Conservation (phyloP, 305 asterid species). For the Solanum aculeatissimum region DNA sequence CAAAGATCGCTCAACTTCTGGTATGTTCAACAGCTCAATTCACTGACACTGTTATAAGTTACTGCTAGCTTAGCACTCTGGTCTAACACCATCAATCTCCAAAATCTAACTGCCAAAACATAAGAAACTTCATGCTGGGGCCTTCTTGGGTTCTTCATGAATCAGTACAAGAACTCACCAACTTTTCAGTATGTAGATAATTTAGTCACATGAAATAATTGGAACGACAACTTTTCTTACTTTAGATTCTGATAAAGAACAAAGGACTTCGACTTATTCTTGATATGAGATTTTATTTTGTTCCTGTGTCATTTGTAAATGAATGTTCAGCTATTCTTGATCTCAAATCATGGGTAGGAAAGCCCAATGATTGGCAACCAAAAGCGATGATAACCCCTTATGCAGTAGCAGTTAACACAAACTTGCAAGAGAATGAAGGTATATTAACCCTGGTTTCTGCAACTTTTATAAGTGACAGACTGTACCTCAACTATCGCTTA, state of each 20-base stretch:
- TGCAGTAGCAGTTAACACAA: conserved; percentile 83
- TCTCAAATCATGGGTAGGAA: conserved; percentile 84
- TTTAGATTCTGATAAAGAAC: not conserved
- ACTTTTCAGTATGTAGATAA: not conserved
- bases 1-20: conserved; percentile 52
- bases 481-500: not conserved
- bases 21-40: conserved; percentile 23
- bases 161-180: not conserved
- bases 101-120: not conserved
- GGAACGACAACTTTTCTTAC: not conserved
- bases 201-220: not conserved
- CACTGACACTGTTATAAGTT: not conserved
- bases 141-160: not conserved
- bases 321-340: conserved; percentile 51
- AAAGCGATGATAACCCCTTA: conserved; percentile 64
- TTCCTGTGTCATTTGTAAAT: not conserved
- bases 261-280: not conserved
- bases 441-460: not conserved
- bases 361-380: conserved; percentile 74
- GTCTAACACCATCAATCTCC: not conserved
- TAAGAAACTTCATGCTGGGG: not conserved
- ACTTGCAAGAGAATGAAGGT: conserved; percentile 90
- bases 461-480: not conserved
- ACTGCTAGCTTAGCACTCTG: not conserved
- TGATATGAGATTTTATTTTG: not conserved